Base-by-base conservation (phyloP, 2,329 filamentous ascomycete genomes). In the Cordyceps farinosa region DNA sequence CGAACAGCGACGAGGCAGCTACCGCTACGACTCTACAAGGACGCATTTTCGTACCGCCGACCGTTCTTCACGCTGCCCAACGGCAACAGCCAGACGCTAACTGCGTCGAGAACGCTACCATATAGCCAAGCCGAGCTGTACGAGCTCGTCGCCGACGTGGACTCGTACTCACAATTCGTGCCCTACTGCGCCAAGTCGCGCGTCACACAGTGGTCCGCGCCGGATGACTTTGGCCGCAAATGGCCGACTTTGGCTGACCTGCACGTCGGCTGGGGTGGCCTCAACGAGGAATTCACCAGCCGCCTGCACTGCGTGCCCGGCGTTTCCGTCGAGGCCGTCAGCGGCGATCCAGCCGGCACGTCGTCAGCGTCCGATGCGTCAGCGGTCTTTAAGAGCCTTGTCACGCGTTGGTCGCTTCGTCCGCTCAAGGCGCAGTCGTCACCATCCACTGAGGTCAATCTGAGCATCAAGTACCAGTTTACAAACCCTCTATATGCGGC, bases 401-500 rank as follows among this genome's bases (percentile, higher is more conserved):
- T 85, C 62, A 94, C 88, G 58, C 81, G 83, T 66, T 95, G 89
- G 90, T 86, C 82, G 55, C 80, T 91, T 65, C 79, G 75, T 82
- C 2, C 73, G 82, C 30, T 50, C 67, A 48, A 59, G 54, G 2
- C 63, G 66, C 44, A 58, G 42, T 68, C 70, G 2, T 65, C 68
- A 13, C 72, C 70, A 4, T 70, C 72, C 62, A 96, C 92, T 5
- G 85, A 90, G 69, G 91, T 98, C 15, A 82, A 85, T 69, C 77
- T 99, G 68, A 81, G 82, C 63, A 88, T 99, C 69, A 84, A 88
- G 66, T 97, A 93, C 74, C 86, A 89, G 74, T 97, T 99, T 74
- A 83, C 86, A 69, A 98, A 93, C 76, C 91, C 93, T n/a, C 74
- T 97, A 63, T 96, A 97, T 78, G 88, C 87, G 48, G 87, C 90